Conservation (phyloP, 2,329 filamentous ascomycete genomes). For the Penicillium sp. region DNA sequence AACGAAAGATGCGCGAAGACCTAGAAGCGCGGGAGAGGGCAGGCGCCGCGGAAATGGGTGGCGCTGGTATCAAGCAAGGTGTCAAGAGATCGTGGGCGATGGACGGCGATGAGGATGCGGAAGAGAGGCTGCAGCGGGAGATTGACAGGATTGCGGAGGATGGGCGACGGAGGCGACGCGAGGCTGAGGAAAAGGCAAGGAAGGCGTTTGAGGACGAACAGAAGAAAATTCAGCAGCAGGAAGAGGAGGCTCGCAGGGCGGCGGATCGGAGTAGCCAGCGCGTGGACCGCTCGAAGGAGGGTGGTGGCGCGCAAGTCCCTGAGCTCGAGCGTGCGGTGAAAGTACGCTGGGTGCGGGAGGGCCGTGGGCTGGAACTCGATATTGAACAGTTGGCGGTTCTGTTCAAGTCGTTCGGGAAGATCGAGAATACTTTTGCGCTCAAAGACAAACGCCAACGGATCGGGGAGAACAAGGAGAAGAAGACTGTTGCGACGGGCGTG, state of each 20-base stretch:
- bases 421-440: slow-evolving; percentile 54
- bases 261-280: slow-evolving; percentile 30
- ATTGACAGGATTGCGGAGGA: slow-evolving; percentile 53
- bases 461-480: slow-evolving; percentile 51
- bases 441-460: slow-evolving; percentile 56
- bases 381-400: slow-evolving; percentile 45
- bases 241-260: slow-evolving; percentile 43
- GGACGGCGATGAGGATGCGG: slow-evolving; percentile 40
- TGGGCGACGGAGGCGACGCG: slow-evolving; percentile 50
- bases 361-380: slow-evolving; percentile 45
- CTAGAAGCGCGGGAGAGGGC: slow-evolving; percentile 71
- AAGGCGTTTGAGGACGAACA: slow-evolving; percentile 44
- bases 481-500: slow-evolving; percentile 51
- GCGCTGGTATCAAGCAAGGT: slow-evolving; percentile 47
- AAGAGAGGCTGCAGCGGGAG: slow-evolving; percentile 52
- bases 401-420: slow-evolving; percentile 55
- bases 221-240: slow-evolving; percentile 35
- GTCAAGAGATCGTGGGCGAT: slow-evolving; percentile 56
- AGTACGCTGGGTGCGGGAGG: slow-evolving; percentile 54
- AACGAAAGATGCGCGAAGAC: slow-evolving; percentile 79
- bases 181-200: slow-evolving; percentile 46
- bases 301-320: slow-evolving; percentile 42
- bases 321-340: slow-evolving; percentile 59
- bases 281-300: slow-evolving; percentile 35
- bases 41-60: slow-evolving; percentile 32